Conservation (phyloP, 768 basidiomycete genomes). For the Mycena vulgaris region DNA sequence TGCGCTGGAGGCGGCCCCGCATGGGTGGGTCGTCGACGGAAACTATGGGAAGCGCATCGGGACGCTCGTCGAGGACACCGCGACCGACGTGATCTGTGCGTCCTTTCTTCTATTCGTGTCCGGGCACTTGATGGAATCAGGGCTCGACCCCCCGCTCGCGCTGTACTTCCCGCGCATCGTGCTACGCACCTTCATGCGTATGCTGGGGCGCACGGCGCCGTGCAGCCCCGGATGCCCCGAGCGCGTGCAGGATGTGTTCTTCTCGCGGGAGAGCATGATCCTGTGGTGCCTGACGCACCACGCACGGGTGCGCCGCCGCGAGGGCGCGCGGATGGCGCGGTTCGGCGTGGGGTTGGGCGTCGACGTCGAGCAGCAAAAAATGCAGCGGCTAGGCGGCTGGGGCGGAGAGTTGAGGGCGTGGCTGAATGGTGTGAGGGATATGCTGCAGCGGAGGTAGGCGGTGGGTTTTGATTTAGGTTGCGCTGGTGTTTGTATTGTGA, state of each 20-base stretch:
- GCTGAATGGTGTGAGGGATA: constrained; percentile 52
- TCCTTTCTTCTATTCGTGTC: neutral
- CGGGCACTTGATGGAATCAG: constrained; percentile 47
- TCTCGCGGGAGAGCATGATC: constrained; percentile 64
- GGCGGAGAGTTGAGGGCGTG: constrained; percentile 59
- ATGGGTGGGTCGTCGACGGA: constrained; percentile 73
- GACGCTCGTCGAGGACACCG: constrained; percentile 50
- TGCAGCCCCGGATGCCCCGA: constrained; percentile 60
- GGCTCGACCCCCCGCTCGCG: constrained; percentile 77
- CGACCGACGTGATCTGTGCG: constrained; percentile 71
- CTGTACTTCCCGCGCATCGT: constrained; percentile 75
- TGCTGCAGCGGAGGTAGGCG: constrained; percentile 40
- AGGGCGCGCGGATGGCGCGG: constrained; percentile 46
- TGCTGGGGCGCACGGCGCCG: constrained; percentile 50
- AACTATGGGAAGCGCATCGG: constrained; percentile 53
- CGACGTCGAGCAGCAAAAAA: constrained; percentile 48
- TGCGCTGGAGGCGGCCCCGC: constrained; percentile 45
- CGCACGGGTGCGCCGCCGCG: constrained; percentile 46
- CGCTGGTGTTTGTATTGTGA: too few species aligned
- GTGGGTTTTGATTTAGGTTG: too few species aligned
- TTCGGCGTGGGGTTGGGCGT: constrained; percentile 52
- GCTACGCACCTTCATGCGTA: constrained; percentile 66
- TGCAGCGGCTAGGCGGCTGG: constrained; percentile 69
- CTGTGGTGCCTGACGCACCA: constrained; percentile 65
- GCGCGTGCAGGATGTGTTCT: constrained; percentile 51